These are phyloP conservation scores for Suillus clintonianus DNA, from an alignment of 768 basidiomycete species.

Conservation along the genomic window DNA sequence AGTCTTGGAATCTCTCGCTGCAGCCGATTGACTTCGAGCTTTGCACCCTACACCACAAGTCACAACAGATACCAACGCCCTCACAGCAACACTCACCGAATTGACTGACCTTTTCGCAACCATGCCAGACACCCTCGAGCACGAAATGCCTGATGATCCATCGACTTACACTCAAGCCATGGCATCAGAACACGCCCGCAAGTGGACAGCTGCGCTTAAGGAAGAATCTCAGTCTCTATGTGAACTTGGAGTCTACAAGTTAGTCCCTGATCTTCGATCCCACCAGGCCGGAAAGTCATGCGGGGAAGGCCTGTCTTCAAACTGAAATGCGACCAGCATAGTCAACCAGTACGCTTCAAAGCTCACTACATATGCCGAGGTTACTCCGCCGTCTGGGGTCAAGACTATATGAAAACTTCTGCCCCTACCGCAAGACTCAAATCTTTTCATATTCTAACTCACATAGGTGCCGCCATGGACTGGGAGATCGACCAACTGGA, in stretches of 20 bases:
- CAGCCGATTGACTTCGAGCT: neutral
- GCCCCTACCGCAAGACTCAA: constrained; percentile 42
- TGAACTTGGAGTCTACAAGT: neutral
- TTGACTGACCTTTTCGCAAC: neutral
- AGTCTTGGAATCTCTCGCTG: neutral
- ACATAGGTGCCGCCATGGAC: constrained; percentile 33
- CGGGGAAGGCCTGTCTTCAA: constrained; percentile 29
- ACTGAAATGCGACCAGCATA: constrained; percentile 25
- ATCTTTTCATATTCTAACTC: constrained; percentile 36
- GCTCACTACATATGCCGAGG: constrained; percentile 43
- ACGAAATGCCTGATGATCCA: constrained; percentile 14
- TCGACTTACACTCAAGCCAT: constrained; percentile 19
- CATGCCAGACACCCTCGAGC: constrained; percentile 4
- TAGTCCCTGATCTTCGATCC: constrained; percentile 8
- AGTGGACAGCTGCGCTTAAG: constrained; percentile 23
- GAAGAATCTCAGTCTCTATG: neutral
- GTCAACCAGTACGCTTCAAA: constrained; percentile 29
- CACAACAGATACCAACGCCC: no score
- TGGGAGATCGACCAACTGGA: constrained; percentile 42
- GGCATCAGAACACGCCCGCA: constrained; percentile 4
- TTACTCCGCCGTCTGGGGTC: constrained; percentile 40
- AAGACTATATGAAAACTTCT: constrained; percentile 43
- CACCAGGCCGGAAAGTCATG: constrained; percentile 21
- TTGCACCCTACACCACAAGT: no score
- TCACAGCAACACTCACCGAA: neutral